A percentile compares a stretch with the other conserved stretches of the same genome.
phyloP scores from a whole-genome alignment of 164 flowering plant genomes.

The Vitis amurensis region DNA sequence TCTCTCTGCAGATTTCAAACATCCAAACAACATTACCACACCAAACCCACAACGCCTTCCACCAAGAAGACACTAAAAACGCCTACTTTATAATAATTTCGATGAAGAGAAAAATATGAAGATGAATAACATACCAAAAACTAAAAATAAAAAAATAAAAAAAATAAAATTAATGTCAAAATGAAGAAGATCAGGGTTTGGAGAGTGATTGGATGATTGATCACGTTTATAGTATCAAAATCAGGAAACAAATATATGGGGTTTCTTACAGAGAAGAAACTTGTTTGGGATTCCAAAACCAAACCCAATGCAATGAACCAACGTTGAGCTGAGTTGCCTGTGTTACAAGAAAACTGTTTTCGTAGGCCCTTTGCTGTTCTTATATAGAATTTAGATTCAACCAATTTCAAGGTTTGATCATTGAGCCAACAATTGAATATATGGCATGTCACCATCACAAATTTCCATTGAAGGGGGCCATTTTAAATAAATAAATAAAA shows the following conservation, averaged over 20 bases:
- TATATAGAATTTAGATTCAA: too few species aligned
- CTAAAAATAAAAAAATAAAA: not conserved
- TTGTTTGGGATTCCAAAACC: conserved; percentile 15
- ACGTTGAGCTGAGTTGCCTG: not conserved
- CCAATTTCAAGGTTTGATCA: too few species aligned
- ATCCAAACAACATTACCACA: conserved; percentile 26
- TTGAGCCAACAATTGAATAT: too few species aligned
- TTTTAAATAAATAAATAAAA: too few species aligned
- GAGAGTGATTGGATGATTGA: not conserved
- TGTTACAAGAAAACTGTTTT: not conserved
- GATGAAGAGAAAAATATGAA: not conserved
- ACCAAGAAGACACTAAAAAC: too few species aligned
- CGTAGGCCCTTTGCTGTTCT: not conserved
- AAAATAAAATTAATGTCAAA: too few species aligned
- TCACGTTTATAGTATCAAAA: not conserved
- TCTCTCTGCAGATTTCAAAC: conserved; percentile 22
- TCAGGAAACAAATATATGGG: not conserved
- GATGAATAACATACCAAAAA: conserved; percentile 8
- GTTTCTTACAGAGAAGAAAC: not conserved
- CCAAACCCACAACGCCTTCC: not conserved
- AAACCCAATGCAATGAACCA: not conserved
- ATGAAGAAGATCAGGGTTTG: not conserved
- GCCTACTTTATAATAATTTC: too few species aligned
- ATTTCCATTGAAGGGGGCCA: too few species aligned
- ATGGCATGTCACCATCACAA: too few species aligned